Evolutionary conservation across 805 yeast genomes (phyloP), one percentile per base, ranked within the genome.

Genomic region (Lachancea thermotolerans): DNA sequence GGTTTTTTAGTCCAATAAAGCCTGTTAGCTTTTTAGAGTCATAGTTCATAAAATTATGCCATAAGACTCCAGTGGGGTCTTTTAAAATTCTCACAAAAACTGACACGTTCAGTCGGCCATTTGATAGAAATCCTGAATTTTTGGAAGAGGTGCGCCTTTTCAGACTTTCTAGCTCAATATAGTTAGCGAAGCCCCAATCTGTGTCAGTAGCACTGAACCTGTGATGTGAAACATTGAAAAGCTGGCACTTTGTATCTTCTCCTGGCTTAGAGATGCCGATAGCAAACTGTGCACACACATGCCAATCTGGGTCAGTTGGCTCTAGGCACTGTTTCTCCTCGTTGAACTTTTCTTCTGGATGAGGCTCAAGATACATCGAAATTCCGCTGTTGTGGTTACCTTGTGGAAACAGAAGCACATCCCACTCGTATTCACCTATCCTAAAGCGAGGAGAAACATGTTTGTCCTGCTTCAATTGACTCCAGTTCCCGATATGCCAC

Each of bases 171-270:
- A 77, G 56, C 45, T 84, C 91, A 15, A 80, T 68, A 55, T 88
- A 81, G 47, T 81, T 81, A 9, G 90, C 77, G 65, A 93, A 93
- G 25, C 99, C 99, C 99, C 99, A 93, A 63, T 93, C 99, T 1
- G 86, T 77, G 45, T 86, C 95, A 39, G 72, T 69, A 9, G 79
- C 71, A 52, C 73, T 78, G 67, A 87, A 93, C 50, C 99, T 70
- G 60, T 89, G 96, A 47, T 78, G 77, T 0, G 96, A 83, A 7
- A 76, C 73, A 55, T 79, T 82, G 10, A 75, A 66, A 21, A 78
- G 69, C 58, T 76, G 80, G n/a, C 77, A 67, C 4, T 72, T 62
- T 0, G 90, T 84, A 57, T 81, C 77, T 4, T 70, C 55, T 2
- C 55, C 69, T 1, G 96, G 95, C 58, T 85, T 85, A 78, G 96